Evolutionary conservation across 2,329 filamentous ascomycete species (phyloP).

Genomic region (Monilinia vaccinii-corymbosi): DNA sequence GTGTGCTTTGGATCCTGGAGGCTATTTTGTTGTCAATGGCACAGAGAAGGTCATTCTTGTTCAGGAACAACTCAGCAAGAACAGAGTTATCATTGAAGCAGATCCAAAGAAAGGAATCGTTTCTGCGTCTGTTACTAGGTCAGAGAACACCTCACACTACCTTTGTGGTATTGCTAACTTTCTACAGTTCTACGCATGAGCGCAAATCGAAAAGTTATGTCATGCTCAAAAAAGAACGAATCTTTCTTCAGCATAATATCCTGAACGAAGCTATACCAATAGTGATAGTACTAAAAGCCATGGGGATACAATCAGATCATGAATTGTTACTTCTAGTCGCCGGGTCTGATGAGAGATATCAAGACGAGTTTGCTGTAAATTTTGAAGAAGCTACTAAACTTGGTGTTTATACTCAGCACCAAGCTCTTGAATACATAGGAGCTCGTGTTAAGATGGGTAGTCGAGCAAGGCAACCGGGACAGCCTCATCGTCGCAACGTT

Average conservation of each 20-base stretch:
- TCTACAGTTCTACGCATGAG: conserved; percentile 80
- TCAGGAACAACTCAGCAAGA: conserved; percentile 98
- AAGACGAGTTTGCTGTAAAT: conserved; percentile 91
- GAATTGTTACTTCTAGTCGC: conserved; percentile 90
- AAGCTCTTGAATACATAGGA: conserved; percentile 89
- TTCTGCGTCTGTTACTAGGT: conserved; percentile 80
- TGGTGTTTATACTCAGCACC: conserved; percentile 84
- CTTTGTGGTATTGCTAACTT: conserved; percentile 10
- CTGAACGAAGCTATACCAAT: conserved; percentile 91
- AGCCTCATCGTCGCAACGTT: conserved; percentile 60
- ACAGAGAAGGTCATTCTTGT: conserved; percentile 98
- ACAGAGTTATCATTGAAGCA: conserved; percentile 93
- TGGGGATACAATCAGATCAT: conserved; percentile 88
- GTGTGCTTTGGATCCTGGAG: conserved; percentile 90
- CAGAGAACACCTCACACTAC: conserved; percentile 18
- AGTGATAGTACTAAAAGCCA: conserved; percentile 82
- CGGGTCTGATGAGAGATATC: conserved; percentile 77
- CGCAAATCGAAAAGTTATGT: conserved; percentile 98
- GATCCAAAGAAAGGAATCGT: conserved; percentile 88
- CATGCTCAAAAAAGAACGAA: conserved; percentile 83
- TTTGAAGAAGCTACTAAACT: conserved; percentile 85
- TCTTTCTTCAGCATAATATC: conserved; percentile 87
- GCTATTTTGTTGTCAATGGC: conserved; percentile 95
- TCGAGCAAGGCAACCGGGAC: conserved; percentile 42
- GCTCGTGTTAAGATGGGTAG: conserved; percentile 78